Evolutionary conservation across 1,139 yeast species (phyloP).

Genomic region (Hyphopichia pseudoburtonii): DNA sequence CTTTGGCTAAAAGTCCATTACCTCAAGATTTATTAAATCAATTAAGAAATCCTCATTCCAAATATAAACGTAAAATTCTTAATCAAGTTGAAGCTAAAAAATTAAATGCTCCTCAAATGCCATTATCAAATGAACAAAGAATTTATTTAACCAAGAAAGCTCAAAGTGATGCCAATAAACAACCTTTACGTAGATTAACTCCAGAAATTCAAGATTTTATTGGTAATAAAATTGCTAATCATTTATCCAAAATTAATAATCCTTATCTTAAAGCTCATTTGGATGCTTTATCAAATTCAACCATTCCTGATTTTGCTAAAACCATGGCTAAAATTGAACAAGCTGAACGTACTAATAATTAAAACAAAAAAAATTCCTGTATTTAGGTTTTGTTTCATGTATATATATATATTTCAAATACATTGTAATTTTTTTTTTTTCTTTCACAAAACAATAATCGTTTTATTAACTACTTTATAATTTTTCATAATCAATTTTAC

Average conservation of each 20-base stretch:
- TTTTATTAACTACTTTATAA: too few species aligned
- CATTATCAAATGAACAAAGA: constrained; percentile 63
- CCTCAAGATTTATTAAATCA: constrained; percentile 67
- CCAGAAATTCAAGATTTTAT: constrained; percentile 69
- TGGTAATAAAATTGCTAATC: constrained; percentile 66
- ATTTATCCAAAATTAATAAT: constrained; percentile 42
- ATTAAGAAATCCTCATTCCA: constrained; percentile 70
- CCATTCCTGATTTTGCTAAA: constrained; percentile 31
- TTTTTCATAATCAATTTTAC: constrained; percentile 91
- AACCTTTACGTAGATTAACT: constrained; percentile 46
- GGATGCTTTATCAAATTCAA: constrained; percentile 35
- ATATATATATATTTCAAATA: constrained; percentile 3
- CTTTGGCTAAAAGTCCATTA: constrained; percentile 64
- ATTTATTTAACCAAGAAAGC: constrained; percentile 61
- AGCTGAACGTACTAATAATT: too few species aligned
- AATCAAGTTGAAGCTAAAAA: constrained; percentile 62
- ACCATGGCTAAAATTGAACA: constrained; percentile 22
- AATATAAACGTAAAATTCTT: constrained; percentile 56
- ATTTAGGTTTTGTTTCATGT: constrained; percentile 1
- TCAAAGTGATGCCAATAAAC: constrained; percentile 44
- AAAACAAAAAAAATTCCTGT: too few species aligned
- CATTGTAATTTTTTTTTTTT: not conserved
- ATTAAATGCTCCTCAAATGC: constrained; percentile 76
- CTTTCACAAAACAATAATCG: not conserved
- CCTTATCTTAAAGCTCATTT: constrained; percentile 41